Percentiles rank a stretch among this genome's conserved stretches.
phyloP scores from a whole-genome alignment of 257 asterid species.

The Vinca minor region DNA sequence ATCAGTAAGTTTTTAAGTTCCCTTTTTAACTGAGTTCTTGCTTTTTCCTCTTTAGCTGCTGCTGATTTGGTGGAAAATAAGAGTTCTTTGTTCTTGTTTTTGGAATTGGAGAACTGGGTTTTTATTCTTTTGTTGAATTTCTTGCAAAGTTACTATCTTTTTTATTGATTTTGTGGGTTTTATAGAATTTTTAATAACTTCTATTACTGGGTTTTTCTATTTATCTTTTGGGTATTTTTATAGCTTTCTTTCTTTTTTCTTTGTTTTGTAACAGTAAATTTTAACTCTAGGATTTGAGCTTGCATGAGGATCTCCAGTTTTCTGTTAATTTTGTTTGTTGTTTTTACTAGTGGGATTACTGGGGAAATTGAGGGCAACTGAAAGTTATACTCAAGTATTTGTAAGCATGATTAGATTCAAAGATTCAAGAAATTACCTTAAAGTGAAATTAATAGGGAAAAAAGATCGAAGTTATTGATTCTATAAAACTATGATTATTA shows the following conservation, averaged over 20 bases:
- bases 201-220: neutral
- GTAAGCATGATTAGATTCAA: neutral
- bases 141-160: neutral
- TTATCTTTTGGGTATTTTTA: neutral
- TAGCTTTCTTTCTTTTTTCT: too few relatives aligned
- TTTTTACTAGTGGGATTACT: neutral
- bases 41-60: neutral
- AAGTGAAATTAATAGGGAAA: neutral
- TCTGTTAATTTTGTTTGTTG: neutral
- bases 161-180: neutral
- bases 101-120: neutral
- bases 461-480: neutral
- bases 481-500: too few relatives aligned
- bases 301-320: neutral
- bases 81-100: neutral
- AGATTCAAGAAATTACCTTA: neutral
- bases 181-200: neutral
- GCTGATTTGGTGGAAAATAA: too few relatives aligned
- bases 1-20: slow-evolving; percentile 10
- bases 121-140: neutral
- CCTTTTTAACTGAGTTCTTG: neutral
- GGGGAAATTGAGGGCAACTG: neutral
- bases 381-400: neutral
- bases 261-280: neutral
- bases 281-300: neutral